Conservation (phyloP, 2,329 filamentous ascomycete genomes). For the Pochonia chlamydosporia region DNA sequence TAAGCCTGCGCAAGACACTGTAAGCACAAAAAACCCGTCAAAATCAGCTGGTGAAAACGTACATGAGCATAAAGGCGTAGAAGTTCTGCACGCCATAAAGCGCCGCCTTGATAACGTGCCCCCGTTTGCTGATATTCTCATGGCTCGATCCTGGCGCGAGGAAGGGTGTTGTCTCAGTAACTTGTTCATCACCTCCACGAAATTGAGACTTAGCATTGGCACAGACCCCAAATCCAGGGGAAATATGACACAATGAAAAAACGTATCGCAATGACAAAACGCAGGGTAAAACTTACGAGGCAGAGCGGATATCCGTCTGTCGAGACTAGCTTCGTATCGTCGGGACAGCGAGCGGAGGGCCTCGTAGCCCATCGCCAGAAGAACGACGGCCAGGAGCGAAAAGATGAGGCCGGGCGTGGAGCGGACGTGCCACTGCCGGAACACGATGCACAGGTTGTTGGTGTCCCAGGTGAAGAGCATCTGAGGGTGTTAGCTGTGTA, state of each 20-base stretch:
- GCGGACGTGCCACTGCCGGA: conserved; percentile 81
- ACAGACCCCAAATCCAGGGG: conserved; percentile 12
- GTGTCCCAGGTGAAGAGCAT: conserved; percentile 99
- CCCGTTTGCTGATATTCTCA: conserved; percentile 55
- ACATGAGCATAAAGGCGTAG: conserved; percentile 99
- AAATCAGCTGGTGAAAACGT: conserved; percentile 31
- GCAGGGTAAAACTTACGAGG: conserved; percentile 42
- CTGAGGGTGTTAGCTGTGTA: conserved; percentile 36
- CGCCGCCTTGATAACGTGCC: conserved; percentile 71
- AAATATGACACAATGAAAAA: conserved; percentile 3
- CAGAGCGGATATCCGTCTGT: conserved; percentile 40
- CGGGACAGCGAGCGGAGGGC: conserved; percentile 72
- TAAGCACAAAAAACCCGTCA: not conserved
- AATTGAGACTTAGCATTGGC: conserved; percentile 25
- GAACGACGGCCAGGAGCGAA: conserved; percentile 76
- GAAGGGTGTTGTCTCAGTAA: conserved; percentile 60
- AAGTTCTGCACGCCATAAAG: conserved; percentile 94
- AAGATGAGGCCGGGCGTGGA: conserved; percentile 68
- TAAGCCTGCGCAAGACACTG: conserved; percentile 54
- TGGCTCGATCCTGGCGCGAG: conserved; percentile 69
- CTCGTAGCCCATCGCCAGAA: conserved; percentile 89
- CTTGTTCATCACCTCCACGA: conserved; percentile 28
- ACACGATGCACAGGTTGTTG: conserved; percentile 91
- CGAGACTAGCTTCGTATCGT: conserved; percentile 62
- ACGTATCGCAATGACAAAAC: not conserved